Evolutionary conservation across 768 basidiomycete species (phyloP).

Genomic region (Lactarius sanguifluus): DNA sequence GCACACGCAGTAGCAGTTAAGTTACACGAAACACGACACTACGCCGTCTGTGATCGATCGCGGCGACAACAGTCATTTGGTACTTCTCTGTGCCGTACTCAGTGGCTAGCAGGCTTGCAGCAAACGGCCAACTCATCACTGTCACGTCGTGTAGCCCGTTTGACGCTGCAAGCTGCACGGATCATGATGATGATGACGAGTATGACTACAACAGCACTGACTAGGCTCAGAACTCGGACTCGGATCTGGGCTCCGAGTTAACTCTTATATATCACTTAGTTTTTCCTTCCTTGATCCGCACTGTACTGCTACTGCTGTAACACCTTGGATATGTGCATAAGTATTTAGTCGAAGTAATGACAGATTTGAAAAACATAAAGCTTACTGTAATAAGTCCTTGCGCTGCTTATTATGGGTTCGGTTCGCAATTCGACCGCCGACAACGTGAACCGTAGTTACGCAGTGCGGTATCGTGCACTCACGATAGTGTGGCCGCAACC

Average conservation of each 20-base stretch:
- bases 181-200: neutral
- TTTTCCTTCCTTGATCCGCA: too few species aligned
- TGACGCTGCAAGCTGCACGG: neutral
- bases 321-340: neutral
- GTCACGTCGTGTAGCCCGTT: neutral
- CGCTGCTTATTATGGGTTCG: neutral
- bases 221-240: neutral
- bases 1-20: neutral
- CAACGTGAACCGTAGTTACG: neutral
- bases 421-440: neutral
- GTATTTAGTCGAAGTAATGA: too few species aligned
- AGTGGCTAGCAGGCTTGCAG: too few species aligned
- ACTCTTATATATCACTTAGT: too few species aligned
- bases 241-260: neutral
- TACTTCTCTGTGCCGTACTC: neutral
- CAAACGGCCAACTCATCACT: neutral
- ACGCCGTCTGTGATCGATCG: too few species aligned
- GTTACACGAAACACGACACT: too few species aligned
- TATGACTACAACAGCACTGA: neutral
- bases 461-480: neutral
- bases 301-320: neutral
- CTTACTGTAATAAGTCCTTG: too few species aligned
- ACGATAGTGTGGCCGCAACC: neutral
- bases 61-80: neutral
- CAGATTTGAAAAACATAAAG: too few species aligned